Conservation (phyloP, 768 basidiomycete genomes). For the Pleurotus citrinopileatus region DNA sequence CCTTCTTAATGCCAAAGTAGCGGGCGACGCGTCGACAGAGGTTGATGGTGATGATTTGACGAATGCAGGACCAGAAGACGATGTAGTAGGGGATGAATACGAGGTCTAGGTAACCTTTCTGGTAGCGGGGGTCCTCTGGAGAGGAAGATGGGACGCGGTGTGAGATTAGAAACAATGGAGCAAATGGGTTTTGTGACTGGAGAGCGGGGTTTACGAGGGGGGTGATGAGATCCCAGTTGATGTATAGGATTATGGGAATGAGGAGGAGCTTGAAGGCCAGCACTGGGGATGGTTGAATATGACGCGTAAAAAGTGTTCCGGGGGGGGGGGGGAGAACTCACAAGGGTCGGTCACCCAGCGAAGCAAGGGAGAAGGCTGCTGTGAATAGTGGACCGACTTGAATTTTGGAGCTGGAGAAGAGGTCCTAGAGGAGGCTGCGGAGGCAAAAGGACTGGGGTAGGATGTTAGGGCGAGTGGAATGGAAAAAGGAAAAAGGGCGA, state of each 20-base stretch:
- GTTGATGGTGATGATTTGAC: constrained; percentile 69
- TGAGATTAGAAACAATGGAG: constrained; percentile 68
- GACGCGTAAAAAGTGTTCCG: background rate
- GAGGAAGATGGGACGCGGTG: constrained; percentile 52
- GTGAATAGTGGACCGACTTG: constrained; percentile 11
- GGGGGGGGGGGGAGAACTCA: constrained; percentile 26
- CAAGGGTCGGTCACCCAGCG: constrained; percentile 79
- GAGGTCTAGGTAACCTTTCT: constrained; percentile 73
- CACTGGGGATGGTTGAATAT: constrained; percentile 29
- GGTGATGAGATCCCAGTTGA: constrained; percentile 58
- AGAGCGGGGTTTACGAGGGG: constrained; percentile 42
- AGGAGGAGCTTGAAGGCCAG: constrained; percentile 67
- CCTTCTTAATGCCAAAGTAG: constrained; percentile 65
- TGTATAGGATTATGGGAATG: constrained; percentile 56
- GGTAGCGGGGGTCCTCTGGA: constrained; percentile 57
- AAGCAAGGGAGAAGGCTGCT: constrained; percentile 36
- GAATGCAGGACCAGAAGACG: constrained; percentile 85
- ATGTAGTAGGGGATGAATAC: constrained; percentile 81
- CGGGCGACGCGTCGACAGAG: constrained; percentile 66
- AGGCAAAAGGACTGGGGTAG: constrained; percentile 35
- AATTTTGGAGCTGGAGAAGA: constrained; percentile 25
- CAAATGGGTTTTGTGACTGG: constrained; percentile 65
- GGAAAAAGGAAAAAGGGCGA: background rate
- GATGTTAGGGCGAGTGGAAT: constrained; percentile 10
- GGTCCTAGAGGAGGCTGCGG: constrained; percentile 32